Base-by-base conservation (phyloP, 352 stramenopile genomes). In the Pythium brachiatum region DNA sequence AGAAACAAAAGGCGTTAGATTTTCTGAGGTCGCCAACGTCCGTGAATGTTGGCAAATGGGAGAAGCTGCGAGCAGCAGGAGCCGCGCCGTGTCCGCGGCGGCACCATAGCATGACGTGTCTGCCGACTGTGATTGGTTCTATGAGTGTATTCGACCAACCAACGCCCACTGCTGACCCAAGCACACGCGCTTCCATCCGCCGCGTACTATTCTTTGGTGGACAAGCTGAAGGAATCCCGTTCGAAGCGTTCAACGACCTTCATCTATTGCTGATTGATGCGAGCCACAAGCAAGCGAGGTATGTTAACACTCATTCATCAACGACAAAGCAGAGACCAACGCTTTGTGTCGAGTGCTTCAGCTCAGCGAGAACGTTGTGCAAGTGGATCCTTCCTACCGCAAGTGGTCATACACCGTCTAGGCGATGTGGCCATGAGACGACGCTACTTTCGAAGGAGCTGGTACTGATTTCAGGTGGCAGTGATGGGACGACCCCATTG, bases 161-260 rank as follows among this genome's bases (percentile, higher is more conserved):
- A 9, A 47, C 16, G 36, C 18, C 36, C 38, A 36, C 39, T 7
- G 27, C 0, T 13, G 11, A n/a, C 23, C 58, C 25, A 16, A 71
- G 29, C 18, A 36, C 18, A 21, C 26, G 83, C 27, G 31, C 32
- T 9, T 53, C 62, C 36, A 65, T 84, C 13, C 75, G 79, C 1
- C 76, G 81, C 18, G 55, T 90, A 13, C 15, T 92, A 20, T 66
- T 92, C 53, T 92, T 90, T 53, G 83, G 83, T 6, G 83, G 83
- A 0, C 83, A 90, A 57, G 77, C 72, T 0, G 83, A 92, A 57
- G 73, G 75, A 18, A 88, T 89, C 20, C 79, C 78, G 15, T 89
- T 89, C 57, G 73, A 88, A 20, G 69, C 77, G 0, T 90, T 86
- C 56, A 86, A 86, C 13, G 81, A 90, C 59, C 68, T 90, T 13